Evolutionary conservation across 2,329 filamentous ascomycete genomes (phyloP).

Genomic region (Coniochaeta sp.): DNA sequence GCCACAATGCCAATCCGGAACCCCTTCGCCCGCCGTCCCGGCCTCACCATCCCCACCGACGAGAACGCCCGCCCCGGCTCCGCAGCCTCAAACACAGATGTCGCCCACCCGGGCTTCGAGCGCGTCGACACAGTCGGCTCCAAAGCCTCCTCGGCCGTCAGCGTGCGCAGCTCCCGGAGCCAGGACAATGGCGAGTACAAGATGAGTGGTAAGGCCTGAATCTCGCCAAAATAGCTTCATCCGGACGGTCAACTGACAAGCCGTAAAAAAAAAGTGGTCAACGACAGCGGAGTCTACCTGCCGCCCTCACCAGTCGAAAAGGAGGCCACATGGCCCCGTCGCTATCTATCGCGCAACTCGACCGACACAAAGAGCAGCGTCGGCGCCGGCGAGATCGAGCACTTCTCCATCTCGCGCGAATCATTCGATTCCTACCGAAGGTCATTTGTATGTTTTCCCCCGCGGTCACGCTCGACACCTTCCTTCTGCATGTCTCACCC

Average conservation of each 20-base stretch:
- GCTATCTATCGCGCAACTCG: constrained; percentile 45
- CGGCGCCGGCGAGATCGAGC: constrained; percentile 65
- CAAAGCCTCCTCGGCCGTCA: constrained; percentile 55
- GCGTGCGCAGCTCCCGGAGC: constrained; percentile 49
- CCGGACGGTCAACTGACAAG: constrained; percentile 6
- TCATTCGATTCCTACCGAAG: constrained; percentile 95
- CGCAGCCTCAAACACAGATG: constrained; percentile 20
- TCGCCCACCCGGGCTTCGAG: constrained; percentile 47
- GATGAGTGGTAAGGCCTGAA: constrained; percentile 59
- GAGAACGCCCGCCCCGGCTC: constrained; percentile 42
- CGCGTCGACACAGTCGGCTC: constrained; percentile 55
- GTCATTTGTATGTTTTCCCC: constrained; percentile 66
- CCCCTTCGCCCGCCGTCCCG: constrained; percentile 57
- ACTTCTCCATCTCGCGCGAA: constrained; percentile 90
- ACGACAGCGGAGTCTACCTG: constrained; percentile 90
- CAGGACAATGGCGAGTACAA: constrained; percentile 67
- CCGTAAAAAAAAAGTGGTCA: constrained; percentile 70
- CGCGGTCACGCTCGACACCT: neutral
- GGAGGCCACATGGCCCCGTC: constrained; percentile 62
- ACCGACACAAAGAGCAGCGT: constrained; percentile 50
- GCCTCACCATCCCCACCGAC: constrained; percentile 35
- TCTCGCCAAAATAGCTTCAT: neutral
- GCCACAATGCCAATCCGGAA: constrained; percentile 63
- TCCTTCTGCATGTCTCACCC: neutral
- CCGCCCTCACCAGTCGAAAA: constrained; percentile 91